These are phyloP conservation scores for Stipa capillata DNA, from an alignment of 176 grass and related monocot genomes.

Conservation along the genomic window DNA sequence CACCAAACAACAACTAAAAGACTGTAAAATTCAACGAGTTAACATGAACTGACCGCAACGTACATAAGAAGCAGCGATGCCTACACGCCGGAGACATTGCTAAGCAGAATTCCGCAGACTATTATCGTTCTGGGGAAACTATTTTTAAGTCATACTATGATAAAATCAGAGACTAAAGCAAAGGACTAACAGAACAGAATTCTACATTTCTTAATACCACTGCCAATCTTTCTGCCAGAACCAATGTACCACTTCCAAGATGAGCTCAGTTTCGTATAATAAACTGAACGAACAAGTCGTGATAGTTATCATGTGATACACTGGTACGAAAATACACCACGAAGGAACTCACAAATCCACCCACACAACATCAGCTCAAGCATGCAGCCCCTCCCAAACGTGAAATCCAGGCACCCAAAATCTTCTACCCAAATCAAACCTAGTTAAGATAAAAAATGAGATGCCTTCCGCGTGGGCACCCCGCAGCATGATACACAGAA, in stretches of 20 bases:
- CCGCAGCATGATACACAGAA: background rate
- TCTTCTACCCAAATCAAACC: conserved; percentile 20
- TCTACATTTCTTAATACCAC: background rate
- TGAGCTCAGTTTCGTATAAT: background rate
- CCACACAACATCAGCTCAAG: background rate
- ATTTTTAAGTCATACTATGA: too few species aligned
- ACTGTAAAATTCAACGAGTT: too few species aligned
- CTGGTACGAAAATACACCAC: background rate
- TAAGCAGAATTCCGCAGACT: too few species aligned
- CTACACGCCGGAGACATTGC: too few species aligned
- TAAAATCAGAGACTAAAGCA: too few species aligned
- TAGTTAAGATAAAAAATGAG: conserved; percentile 14
- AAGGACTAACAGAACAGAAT: too few species aligned
- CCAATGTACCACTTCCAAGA: too few species aligned
- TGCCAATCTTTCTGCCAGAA: too few species aligned
- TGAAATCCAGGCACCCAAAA: conserved; percentile 7
- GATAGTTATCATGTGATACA: background rate
- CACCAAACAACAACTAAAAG: too few species aligned
- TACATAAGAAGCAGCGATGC: too few species aligned
- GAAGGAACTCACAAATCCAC: background rate
- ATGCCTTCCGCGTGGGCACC: background rate
- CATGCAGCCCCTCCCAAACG: background rate
- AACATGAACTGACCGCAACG: too few species aligned
- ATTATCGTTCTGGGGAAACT: too few species aligned
- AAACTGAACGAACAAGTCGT: background rate